Evolutionary conservation across 371 early-diverging fungal genomes (phyloP), one percentile per base, ranked within the genome.

Genomic region (Nematocida homosporus): DNA sequence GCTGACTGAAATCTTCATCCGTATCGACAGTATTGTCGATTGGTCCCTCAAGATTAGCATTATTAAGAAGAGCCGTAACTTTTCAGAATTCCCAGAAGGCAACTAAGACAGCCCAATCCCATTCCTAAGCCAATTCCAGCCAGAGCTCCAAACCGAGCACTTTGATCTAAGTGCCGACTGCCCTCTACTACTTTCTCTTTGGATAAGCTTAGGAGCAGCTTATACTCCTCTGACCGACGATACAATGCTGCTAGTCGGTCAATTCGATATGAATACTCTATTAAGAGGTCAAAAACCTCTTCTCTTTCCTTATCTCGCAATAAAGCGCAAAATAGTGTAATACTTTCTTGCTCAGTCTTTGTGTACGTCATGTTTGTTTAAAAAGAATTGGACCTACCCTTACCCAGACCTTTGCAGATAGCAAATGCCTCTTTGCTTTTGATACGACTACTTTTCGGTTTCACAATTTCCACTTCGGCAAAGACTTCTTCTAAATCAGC

Each of bases 361-460:
- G 16, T 66, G n/a, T 59, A 32, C 5, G 6, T 61, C 27, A 37
- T 50, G 34, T 64, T 25, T 64, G 18, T n/a, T 35, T 50, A 25
- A 44, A 34, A 6, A 37, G 29, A 10, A 29, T 5, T 5, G n/a
- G 16, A 41, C 18, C 23, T 34, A 13, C 54, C 34, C 34, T 6
- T 13, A 35, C 10, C 18, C 1, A 66, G 16, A 30, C 34, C 4
- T 18, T 10, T 67, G 63, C 75, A 72, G 27, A 72, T 61, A 13
- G 75, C 87, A 79, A 85, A 85, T 13, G 79, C 79, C 61, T 85
- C 89, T 76, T 91, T 90, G 83, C 91, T 91, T 20, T 89, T 89
- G 69, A 89, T 89, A 67, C 97, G 88, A 29, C 93, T 93, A 79
- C 92, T 90, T 79, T 92, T 86, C 13, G 98, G 98, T 80, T 97